Conservation (phyloP, 371 early-diverging fungal genomes). For the Mucor circinelloides region DNA sequence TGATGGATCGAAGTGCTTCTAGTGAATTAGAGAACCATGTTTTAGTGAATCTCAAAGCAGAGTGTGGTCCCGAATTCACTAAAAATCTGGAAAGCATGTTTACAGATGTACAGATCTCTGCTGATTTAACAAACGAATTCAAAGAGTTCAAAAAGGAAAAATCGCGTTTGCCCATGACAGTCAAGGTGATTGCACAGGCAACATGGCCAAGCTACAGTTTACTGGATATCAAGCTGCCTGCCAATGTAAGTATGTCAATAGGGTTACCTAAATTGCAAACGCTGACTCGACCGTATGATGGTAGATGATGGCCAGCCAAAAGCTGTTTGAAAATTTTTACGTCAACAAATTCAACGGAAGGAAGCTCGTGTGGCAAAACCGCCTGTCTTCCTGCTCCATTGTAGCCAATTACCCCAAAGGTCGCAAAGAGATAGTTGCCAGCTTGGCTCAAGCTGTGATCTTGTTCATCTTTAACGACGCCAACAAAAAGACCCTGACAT, state of each 20-base stretch:
- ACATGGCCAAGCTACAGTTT: slow-evolving; percentile 91
- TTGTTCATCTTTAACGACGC: slow-evolving; percentile 76
- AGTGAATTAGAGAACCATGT: slow-evolving; percentile 85
- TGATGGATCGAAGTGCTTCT: slow-evolving; percentile 75
- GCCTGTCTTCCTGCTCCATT: slow-evolving; percentile 76
- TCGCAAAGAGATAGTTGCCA: slow-evolving; percentile 70
- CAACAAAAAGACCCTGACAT: slow-evolving; percentile 45
- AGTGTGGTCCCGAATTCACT: slow-evolving; percentile 91
- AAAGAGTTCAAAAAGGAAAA: slow-evolving; percentile 8
- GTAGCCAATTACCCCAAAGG: slow-evolving; percentile 64
- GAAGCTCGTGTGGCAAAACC: slow-evolving; percentile 83
- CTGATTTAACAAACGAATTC: slow-evolving; percentile 65
- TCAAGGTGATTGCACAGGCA: slow-evolving; percentile 83
- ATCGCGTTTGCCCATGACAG: slow-evolving; percentile 66
- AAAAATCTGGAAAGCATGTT: slow-evolving; percentile 93
- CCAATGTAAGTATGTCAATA: slow-evolving; percentile 57
- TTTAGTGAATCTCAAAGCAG: slow-evolving; percentile 79
- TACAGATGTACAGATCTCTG: slow-evolving; percentile 83
- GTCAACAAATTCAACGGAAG: slow-evolving; percentile 75
- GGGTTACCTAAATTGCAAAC: not conserved
- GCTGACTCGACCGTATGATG: not conserved
- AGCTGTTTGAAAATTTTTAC: slow-evolving; percentile 78
- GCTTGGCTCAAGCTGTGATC: slow-evolving; percentile 75
- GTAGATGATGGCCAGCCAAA: slow-evolving; percentile 67
- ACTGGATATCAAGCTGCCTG: slow-evolving; percentile 65